These are phyloP conservation scores for Clarkia xantiana DNA, from an alignment of 345 rosid species.

Conservation along the genomic window DNA sequence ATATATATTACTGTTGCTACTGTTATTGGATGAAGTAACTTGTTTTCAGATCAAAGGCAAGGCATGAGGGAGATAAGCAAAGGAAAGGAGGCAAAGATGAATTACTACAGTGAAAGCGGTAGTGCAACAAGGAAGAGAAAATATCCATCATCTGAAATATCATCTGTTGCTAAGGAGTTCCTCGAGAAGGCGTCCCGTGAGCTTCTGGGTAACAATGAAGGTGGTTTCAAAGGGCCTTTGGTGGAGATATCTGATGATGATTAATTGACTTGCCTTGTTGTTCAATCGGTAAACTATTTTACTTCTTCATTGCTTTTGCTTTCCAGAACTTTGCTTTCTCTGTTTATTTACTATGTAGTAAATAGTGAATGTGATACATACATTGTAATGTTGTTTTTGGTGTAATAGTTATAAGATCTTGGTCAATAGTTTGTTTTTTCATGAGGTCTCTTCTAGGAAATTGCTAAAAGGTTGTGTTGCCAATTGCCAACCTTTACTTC, in stretches of 20 bases:
- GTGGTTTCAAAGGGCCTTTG: conserved; percentile 62
- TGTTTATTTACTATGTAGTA: not conserved
- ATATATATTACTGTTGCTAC: not conserved
- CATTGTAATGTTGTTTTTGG: not conserved
- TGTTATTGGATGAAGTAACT: conserved; percentile 5
- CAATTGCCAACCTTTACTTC: no score
- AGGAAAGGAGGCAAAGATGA: conserved; percentile 45
- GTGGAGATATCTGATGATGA: conserved; percentile 11
- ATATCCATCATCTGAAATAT: conserved; percentile 40
- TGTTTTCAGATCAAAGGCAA: conserved; percentile 51
- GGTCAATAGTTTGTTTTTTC: no score
- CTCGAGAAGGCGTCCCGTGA: conserved; percentile 87
- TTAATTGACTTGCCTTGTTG: conserved; percentile 2
- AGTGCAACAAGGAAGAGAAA: conserved; percentile 61
- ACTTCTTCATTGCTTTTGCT: not conserved
- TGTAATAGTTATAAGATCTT: not conserved
- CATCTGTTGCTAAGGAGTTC: conserved; percentile 65
- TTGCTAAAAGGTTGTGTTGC: no score
- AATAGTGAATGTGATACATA: no score
- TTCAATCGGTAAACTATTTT: not conserved
- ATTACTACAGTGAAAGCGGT: conserved; percentile 17
- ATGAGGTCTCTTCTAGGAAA: no score
- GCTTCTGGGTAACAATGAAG: conserved; percentile 43
- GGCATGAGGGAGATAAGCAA: conserved; percentile 52
- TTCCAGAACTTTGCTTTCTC: not conserved